Conservation (phyloP, 2,329 filamentous ascomycete genomes). For the Cladophialophora yegresii region DNA sequence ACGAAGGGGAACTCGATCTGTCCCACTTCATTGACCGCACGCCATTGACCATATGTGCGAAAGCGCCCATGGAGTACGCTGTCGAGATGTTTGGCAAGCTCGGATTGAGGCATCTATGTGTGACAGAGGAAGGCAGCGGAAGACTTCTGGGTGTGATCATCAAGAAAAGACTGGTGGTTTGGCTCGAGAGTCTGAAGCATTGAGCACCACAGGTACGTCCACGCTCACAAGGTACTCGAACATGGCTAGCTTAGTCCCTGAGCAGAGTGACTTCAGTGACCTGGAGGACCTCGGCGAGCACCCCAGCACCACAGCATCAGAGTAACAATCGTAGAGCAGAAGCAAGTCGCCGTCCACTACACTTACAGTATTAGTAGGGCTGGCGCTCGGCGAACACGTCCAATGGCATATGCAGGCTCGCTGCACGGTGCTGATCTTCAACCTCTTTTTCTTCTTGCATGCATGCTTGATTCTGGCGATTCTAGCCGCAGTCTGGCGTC, state of each 20-base stretch:
- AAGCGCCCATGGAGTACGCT: slow-evolving; percentile 60
- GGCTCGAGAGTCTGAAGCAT: slow-evolving; percentile 50
- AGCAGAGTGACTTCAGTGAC: not conserved
- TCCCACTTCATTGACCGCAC: slow-evolving; percentile 57
- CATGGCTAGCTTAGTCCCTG: not conserved
- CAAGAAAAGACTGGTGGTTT: slow-evolving; percentile 60
- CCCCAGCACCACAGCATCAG: not conserved
- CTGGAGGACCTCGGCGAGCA: too few species aligned
- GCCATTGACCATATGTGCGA: slow-evolving; percentile 53
- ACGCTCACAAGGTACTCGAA: not conserved
- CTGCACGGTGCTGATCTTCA: not conserved
- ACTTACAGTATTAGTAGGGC: not conserved
- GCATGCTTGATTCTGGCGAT: not conserved
- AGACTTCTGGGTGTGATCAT: slow-evolving; percentile 57
- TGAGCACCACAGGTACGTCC: not conserved
- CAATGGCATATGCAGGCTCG: not conserved
- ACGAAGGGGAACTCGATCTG: slow-evolving; percentile 48
- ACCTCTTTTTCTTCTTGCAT: not conserved
- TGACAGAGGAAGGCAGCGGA: slow-evolving; percentile 56
- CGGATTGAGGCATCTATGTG: slow-evolving; percentile 56
- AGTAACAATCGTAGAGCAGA: not conserved
- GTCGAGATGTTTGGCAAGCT: slow-evolving; percentile 63
- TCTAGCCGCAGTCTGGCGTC: not conserved
- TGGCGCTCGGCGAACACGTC: not conserved
- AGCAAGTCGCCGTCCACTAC: not conserved